Evolutionary conservation across 2,329 filamentous ascomycete species (phyloP).

Genomic region (Ambrosiella beaveri): DNA sequence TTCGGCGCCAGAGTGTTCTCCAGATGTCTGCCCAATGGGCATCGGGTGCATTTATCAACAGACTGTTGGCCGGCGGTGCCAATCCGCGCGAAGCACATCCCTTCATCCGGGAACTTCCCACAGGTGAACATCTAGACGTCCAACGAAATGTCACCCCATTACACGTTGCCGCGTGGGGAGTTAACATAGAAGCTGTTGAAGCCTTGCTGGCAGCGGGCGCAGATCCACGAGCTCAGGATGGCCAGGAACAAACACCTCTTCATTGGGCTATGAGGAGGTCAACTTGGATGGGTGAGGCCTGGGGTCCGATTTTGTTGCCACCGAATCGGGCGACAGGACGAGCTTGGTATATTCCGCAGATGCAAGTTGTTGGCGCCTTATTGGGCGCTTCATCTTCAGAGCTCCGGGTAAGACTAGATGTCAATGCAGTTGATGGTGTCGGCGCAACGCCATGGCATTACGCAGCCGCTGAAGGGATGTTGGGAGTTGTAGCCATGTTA

Average conservation of each 20-base stretch:
- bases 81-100: background rate
- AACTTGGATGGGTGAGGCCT: conserved; percentile 5
- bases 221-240: background rate
- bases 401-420: background rate
- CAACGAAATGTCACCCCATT: background rate
- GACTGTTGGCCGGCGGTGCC: conserved; percentile 1
- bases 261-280: conserved; percentile 7
- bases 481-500: conserved; percentile 2
- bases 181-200: background rate
- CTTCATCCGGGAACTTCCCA: conserved; percentile 3
- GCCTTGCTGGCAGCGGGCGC: background rate
- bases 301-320: conserved; percentile 1
- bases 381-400: background rate
- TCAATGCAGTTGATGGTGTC: background rate
- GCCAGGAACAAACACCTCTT: background rate
- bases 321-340: background rate
- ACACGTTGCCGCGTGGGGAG: conserved; percentile 3
- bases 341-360: conserved; percentile 3
- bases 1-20: background rate
- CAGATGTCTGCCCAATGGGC: conserved; percentile 3
- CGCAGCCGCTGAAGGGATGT: background rate
- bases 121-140: background rate
- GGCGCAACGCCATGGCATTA: conserved; percentile 4
- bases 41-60: background rate
- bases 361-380: background rate